A percentile compares a stretch with the other conserved stretches of the same genome.
These are phyloP conservation scores for Suillus spraguei DNA, from an alignment of 768 basidiomycete species.

Conservation along the genomic window DNA sequence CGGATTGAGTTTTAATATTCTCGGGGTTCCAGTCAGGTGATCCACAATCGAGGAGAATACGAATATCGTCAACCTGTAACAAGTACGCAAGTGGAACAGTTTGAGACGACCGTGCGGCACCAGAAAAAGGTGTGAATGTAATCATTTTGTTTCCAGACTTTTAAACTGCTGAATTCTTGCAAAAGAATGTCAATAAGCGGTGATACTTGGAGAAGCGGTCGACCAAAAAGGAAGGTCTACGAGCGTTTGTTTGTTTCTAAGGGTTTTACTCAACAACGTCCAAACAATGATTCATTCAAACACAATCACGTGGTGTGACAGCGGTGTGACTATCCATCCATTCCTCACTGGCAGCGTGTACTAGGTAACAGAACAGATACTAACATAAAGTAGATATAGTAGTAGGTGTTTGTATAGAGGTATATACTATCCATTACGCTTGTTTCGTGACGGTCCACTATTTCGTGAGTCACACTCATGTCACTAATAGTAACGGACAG, in stretches of 20 bases:
- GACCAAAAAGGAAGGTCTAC: background rate
- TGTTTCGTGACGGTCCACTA: too few relatives aligned
- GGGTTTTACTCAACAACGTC: slow-evolving; percentile 8
- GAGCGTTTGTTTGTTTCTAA: slow-evolving; percentile 16
- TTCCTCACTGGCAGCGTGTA: too few relatives aligned
- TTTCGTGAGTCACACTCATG: too few relatives aligned
- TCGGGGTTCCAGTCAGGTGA: slow-evolving; percentile 86
- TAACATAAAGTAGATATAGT: too few relatives aligned
- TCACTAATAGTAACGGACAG: too few relatives aligned
- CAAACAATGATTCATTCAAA: background rate
- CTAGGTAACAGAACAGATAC: too few relatives aligned
- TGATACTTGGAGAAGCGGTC: background rate
- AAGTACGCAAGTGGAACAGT: slow-evolving; percentile 79
- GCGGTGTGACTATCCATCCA: too few relatives aligned
- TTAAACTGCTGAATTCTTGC: background rate
- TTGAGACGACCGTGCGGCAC: slow-evolving; percentile 69
- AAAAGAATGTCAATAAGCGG: background rate
- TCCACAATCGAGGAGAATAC: slow-evolving; percentile 93
- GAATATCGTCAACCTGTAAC: slow-evolving; percentile 91
- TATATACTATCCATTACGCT: too few relatives aligned
- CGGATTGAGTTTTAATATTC: slow-evolving; percentile 21
- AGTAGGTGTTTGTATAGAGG: too few relatives aligned
- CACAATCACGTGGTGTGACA: too few relatives aligned
- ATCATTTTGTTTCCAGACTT: slow-evolving; percentile 60
- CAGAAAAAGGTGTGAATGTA: slow-evolving; percentile 91